A percentile compares a stretch with the other conserved stretches of the same genome.
Evolutionary conservation across 2,329 filamentous ascomycete species (phyloP).

Genomic region (Penicillium sp.): DNA sequence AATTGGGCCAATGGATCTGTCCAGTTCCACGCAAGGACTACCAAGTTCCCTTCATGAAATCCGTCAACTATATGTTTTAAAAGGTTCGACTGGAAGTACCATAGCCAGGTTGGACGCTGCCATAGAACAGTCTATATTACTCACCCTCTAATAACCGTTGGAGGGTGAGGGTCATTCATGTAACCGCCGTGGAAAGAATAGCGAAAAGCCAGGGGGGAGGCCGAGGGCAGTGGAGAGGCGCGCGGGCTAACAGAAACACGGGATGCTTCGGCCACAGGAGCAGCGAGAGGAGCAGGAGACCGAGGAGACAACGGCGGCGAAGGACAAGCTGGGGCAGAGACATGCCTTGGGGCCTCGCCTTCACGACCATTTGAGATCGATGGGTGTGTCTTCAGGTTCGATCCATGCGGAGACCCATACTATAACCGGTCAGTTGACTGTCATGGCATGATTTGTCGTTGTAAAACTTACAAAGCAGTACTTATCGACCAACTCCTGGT

Average conservation of each 20-base stretch:
- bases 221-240: slow-evolving; percentile 18
- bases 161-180: slow-evolving; percentile 26
- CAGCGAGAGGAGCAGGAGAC: slow-evolving; percentile 18
- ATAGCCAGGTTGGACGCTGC: slow-evolving; percentile 15
- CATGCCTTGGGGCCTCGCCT: slow-evolving; percentile 11
- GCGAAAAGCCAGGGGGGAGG: slow-evolving; percentile 26
- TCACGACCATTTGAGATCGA: slow-evolving; percentile 14
- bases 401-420: slow-evolving; percentile 51
- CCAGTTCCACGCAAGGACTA: slow-evolving; percentile 15
- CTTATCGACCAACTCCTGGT: slow-evolving; percentile 96
- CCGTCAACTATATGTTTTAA: slow-evolving; percentile 18
- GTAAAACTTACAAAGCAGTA: slow-evolving; percentile 97
- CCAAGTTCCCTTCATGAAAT: slow-evolving; percentile 19
- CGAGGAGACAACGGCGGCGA: slow-evolving; percentile 29
- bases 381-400: slow-evolving; percentile 19
- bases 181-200: slow-evolving; percentile 25
- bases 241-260: slow-evolving; percentile 15
- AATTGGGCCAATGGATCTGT: slow-evolving; percentile 13
- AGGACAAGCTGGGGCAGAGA: slow-evolving; percentile 16
- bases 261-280: slow-evolving; percentile 9
- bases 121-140: slow-evolving; percentile 20
- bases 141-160: slow-evolving; percentile 30
- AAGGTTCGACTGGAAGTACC: slow-evolving; percentile 2
- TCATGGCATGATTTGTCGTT: background rate
- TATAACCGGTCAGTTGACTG: slow-evolving; percentile 29